These are phyloP conservation scores for Corinectria fuckeliana DNA, from an alignment of 2,329 filamentous ascomycete genomes.

Conservation along the genomic window DNA sequence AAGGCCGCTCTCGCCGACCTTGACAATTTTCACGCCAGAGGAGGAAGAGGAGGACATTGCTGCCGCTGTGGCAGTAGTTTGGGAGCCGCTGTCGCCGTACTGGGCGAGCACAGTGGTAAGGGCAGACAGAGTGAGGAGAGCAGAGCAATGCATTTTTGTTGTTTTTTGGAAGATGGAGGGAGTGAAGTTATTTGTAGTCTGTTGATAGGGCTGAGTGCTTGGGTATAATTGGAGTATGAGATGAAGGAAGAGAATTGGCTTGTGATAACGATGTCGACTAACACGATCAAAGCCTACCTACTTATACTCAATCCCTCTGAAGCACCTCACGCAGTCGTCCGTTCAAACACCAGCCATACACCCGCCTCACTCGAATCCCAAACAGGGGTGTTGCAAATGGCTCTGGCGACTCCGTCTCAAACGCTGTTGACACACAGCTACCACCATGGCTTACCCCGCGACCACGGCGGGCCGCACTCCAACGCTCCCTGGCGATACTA, in stretches of 20 bases:
- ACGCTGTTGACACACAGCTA: not conserved
- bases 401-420: not conserved
- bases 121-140: not conserved
- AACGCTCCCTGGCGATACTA: not conserved
- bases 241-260: not conserved
- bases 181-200: not conserved
- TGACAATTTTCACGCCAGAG: slow-evolving; percentile 27
- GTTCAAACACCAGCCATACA: not conserved
- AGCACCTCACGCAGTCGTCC: not conserved
- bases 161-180: not conserved
- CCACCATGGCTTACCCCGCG: not conserved
- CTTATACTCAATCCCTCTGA: not conserved
- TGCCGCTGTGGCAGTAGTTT: not conserved
- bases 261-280: not conserved
- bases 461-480: not conserved
- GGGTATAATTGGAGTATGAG: not conserved
- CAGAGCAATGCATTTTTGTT: not conserved
- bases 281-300: not conserved
- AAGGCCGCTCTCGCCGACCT: slow-evolving; percentile 42
- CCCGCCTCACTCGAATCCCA: not conserved
- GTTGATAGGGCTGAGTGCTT: not conserved
- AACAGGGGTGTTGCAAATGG: not conserved
- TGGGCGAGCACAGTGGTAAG: not conserved
- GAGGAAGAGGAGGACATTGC: not conserved
- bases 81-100: not conserved